phyloP scores from a whole-genome alignment of 106 monocot species.

The Iris macrosiphon region DNA sequence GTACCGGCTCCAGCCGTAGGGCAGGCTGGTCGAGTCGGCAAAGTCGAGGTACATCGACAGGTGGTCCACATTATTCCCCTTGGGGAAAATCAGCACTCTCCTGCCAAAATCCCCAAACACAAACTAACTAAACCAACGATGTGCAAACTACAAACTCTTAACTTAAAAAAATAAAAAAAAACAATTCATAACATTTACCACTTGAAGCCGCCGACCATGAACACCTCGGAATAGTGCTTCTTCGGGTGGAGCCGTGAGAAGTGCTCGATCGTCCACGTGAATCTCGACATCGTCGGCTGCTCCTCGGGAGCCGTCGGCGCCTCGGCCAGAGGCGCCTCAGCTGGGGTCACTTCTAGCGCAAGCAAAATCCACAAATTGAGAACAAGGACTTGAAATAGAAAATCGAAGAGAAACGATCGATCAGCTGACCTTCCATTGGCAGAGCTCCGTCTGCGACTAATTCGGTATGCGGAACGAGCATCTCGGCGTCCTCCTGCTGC shows the following conservation, averaged over 20 bases:
- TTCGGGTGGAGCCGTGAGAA: conserved; percentile 74
- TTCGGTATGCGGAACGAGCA: conserved; percentile 43
- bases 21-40: conserved; percentile 51
- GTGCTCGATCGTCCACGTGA: conserved; percentile 95
- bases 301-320: conserved; percentile 50
- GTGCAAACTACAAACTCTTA: not conserved
- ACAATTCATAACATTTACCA: conserved; percentile 46
- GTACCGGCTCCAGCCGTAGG: conserved; percentile 66
- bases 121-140: not conserved
- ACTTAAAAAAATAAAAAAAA: not conserved
- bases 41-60: conserved; percentile 78
- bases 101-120: conserved; percentile 15
- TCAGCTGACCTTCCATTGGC: conserved; percentile 41
- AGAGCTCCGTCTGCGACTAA: conserved; percentile 29
- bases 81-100: conserved; percentile 70
- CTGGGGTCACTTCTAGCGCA: conserved; percentile 28
- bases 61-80: conserved; percentile 72
- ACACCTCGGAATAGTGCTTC: conserved; percentile 88
- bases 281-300: conserved; percentile 54
- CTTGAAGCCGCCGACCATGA: conserved; percentile 78
- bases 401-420: no score
- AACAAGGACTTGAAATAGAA: not conserved
- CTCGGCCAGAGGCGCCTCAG: conserved; percentile 45
- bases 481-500: conserved; percentile 48
- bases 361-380: not conserved